Evolutionary conservation across 139 green algal species (phyloP).

Genomic region (Tetraselmis chui): DNA sequence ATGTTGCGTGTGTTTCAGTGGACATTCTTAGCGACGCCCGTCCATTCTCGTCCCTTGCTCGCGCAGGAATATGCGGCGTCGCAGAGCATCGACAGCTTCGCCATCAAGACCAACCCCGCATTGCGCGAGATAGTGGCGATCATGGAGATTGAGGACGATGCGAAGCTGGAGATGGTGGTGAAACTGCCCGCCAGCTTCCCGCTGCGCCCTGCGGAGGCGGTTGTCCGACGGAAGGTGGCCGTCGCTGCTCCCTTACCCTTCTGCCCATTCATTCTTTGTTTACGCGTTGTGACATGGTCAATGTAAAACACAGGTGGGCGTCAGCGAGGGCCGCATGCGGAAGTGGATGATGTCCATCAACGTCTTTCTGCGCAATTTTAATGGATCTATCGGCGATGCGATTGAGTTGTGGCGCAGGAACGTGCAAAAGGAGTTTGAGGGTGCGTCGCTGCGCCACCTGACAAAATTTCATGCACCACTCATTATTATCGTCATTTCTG

Average conservation of each 20-base stretch:
- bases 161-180: conserved; percentile 75
- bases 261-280: background rate
- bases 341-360: conserved; percentile 92
- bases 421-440: conserved; percentile 65
- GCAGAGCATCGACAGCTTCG: conserved; percentile 41
- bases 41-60: too few relatives aligned
- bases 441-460: conserved; percentile 1
- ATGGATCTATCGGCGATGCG: conserved; percentile 68
- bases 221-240: conserved; percentile 49
- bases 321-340: conserved; percentile 72
- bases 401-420: conserved; percentile 80
- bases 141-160: conserved; percentile 77
- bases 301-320: conserved; percentile 47
- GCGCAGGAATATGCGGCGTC: background rate
- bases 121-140: conserved; percentile 64
- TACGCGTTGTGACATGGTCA: background rate
- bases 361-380: conserved; percentile 78
- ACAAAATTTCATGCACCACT: too few relatives aligned
- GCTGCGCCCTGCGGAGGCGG: conserved; percentile 63
- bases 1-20: background rate
- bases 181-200: conserved; percentile 72
- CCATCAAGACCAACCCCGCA: conserved; percentile 37
- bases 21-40: too few relatives aligned
- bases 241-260: background rate
- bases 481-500: too few relatives aligned